Evolutionary conservation across 768 basidiomycete species (phyloP), one percentile per base, ranked within the genome.

Genomic region (Lactarius pseudohatsudake): DNA sequence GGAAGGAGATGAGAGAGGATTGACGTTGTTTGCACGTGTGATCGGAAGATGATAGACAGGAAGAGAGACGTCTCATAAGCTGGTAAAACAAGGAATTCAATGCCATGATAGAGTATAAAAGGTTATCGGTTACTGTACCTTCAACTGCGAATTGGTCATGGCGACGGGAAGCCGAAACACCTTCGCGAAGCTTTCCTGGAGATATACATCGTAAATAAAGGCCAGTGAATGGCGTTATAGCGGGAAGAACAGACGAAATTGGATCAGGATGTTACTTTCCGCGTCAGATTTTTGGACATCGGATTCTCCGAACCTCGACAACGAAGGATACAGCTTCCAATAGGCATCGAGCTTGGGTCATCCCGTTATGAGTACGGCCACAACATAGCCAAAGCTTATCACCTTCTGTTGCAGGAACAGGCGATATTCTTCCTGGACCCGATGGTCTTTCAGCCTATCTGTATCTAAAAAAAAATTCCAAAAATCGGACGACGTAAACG

Each of bases 151-250:
- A 91, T 3, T 61, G 65, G 72, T 91, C 91, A 22, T 66, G 78
- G 64, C 91, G 81, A 34, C 77, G 77, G 2, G 87, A 84, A 0
- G 90, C 84, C 8, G 81, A 79, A 3, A 92, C 78, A 0, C 91
- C 91, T 75, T 92, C 91, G 59, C 91, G 81, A 8, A 92, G 78
- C 73, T 92, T 92, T 53, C 90, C 91, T 92, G 64, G 1, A 63
- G 50, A 70, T 13, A n/a, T 38, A 6, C 57, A 26, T 53, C 41
- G 53, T 45, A n/a, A 63, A 40, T 16, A 2, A 4, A 56, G 15
- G 61, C 6, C 34, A 59, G 16, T 18, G 15, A 26, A 43, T 22
- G 40, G 55, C 65, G 22, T 60, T n/a, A 61, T 20, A 59, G 56
- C 22, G 6, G 53, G 18, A 16, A 56, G 30, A 20, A 79, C 88